Base-by-base conservation (phyloP, 345 rosid species). In the Clarkia xantiana region DNA sequence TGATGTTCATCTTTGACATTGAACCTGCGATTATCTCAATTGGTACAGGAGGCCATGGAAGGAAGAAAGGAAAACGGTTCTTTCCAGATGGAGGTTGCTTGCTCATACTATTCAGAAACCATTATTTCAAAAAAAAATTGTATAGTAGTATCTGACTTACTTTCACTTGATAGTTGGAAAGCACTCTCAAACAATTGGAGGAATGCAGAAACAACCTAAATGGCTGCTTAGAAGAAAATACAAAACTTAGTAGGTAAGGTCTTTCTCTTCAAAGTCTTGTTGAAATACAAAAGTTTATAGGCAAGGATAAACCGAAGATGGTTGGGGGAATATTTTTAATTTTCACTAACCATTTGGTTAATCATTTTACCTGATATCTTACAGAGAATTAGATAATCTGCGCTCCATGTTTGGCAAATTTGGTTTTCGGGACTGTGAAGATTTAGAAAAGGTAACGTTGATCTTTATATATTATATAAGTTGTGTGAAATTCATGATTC, bases 141-240 rank as follows among this genome's bases (percentile, higher is more conserved):
- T 40, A 1, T 25, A 3, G 13, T 40, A 23, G 20, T 34, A 19
- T 17, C 16, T 64, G 42, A 52, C 60, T 40, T 25, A 51, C 42
- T 58, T 58, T 58, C 63, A 49, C 55, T 57, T 50, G 11, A 67
- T 58, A 86, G 88, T 63, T 86, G 67, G 66, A 73, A 64, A 79
- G 57, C 49, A 73, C 88, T 43, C 56, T 53, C 38, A 56, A 52
- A 50, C 84, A 90, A 70, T 68, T 82, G 54, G 91, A 86, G 61
- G 76, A 75, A 56, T 80, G 95, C 77, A 77, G 74, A 59, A 15
- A n/a, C 55, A 77, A 72, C 45, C 77, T 86, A 45, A 75, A 55
- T 53, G 70, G 78, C 68, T 90, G 89, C 74, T 57, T 86, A 25
- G 82, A 83, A 63, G 91, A 90, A 51, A 90, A 90, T 68, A 75